phyloP scores from a whole-genome alignment of 176 grass and related monocot genomes.

The Triticum aestivum region DNA sequence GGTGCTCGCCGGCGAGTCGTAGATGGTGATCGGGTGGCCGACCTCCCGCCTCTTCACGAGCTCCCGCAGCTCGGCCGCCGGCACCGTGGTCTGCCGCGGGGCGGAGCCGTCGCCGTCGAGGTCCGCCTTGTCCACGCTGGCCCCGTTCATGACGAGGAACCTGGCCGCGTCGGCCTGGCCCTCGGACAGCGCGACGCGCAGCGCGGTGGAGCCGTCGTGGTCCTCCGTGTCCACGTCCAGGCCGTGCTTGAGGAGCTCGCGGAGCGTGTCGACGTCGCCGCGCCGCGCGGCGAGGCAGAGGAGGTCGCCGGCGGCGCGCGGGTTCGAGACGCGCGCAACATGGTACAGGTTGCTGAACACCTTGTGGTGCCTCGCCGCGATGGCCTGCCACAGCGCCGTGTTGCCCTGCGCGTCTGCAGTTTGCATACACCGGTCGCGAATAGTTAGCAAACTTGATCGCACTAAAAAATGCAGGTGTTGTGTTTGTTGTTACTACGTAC shows the following conservation, averaged over 20 bases:
- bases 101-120: not conserved
- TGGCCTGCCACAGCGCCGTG: slow-evolving; percentile 78
- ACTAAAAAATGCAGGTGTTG: not conserved
- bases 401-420: slow-evolving; percentile 47
- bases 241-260: slow-evolving; percentile 77
- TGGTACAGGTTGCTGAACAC: slow-evolving; percentile 87
- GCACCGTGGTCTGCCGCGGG: slow-evolving; percentile 7
- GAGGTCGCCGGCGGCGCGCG: slow-evolving; percentile 60
- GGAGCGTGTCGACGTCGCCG: slow-evolving; percentile 58
- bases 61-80: slow-evolving; percentile 41
- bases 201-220: slow-evolving; percentile 60
- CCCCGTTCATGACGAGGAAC: slow-evolving; percentile 65
- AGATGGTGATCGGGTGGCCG: slow-evolving; percentile 48
- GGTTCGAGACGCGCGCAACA: slow-evolving; percentile 44
- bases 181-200: slow-evolving; percentile 58
- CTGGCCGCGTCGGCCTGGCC: slow-evolving; percentile 49
- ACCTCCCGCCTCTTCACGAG: slow-evolving; percentile 49
- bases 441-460: not conserved
- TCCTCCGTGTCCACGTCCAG: slow-evolving; percentile 60
- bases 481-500: not conserved
- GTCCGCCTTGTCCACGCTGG: slow-evolving; percentile 52
- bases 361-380: slow-evolving; percentile 66
- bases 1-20: slow-evolving; percentile 5
- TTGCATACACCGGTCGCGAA: not conserved
- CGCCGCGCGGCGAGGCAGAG: slow-evolving; percentile 64